phyloP scores from a whole-genome alignment of 2,329 filamentous ascomycete species.

The Fusarium sp. region DNA sequence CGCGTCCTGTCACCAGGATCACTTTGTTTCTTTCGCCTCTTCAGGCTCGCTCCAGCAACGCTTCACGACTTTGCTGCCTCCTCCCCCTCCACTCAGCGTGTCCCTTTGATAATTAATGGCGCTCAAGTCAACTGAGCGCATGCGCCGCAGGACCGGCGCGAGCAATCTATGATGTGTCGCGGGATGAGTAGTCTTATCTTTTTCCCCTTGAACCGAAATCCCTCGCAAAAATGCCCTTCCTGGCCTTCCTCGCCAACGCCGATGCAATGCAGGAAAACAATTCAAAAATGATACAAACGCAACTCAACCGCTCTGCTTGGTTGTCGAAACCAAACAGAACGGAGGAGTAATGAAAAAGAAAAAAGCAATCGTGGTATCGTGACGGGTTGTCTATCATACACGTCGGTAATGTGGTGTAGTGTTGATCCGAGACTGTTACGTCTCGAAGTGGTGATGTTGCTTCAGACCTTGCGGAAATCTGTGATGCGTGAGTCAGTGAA shows the following conservation, averaged over 20 bases:
- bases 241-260: slow-evolving; percentile 63
- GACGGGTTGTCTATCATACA: slow-evolving; percentile 59
- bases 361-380: slow-evolving; percentile 61
- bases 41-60: slow-evolving; percentile 12
- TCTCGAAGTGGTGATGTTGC: slow-evolving; percentile 19
- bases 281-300: slow-evolving; percentile 55
- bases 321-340: slow-evolving; percentile 43
- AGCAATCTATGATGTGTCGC: slow-evolving; percentile 57
- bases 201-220: slow-evolving; percentile 48
- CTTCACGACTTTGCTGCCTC: slow-evolving; percentile 26
- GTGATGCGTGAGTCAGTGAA: neutral
- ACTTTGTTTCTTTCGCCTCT: slow-evolving; percentile 20
- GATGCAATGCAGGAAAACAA: slow-evolving; percentile 65
- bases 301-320: slow-evolving; percentile 11
- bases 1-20: slow-evolving; percentile 9
- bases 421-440: neutral
- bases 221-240: slow-evolving; percentile 47
- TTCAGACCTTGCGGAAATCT: slow-evolving; percentile 71
- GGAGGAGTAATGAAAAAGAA: slow-evolving; percentile 37
- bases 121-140: slow-evolving; percentile 41
- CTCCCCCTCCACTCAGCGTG: slow-evolving; percentile 34
- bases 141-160: slow-evolving; percentile 43
- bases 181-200: slow-evolving; percentile 55
- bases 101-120: slow-evolving; percentile 49
- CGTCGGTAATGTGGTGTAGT: slow-evolving; percentile 43